Base-by-base conservation (phyloP, 1,284 basidiomycete species). In the Cryptococcus sp. region DNA sequence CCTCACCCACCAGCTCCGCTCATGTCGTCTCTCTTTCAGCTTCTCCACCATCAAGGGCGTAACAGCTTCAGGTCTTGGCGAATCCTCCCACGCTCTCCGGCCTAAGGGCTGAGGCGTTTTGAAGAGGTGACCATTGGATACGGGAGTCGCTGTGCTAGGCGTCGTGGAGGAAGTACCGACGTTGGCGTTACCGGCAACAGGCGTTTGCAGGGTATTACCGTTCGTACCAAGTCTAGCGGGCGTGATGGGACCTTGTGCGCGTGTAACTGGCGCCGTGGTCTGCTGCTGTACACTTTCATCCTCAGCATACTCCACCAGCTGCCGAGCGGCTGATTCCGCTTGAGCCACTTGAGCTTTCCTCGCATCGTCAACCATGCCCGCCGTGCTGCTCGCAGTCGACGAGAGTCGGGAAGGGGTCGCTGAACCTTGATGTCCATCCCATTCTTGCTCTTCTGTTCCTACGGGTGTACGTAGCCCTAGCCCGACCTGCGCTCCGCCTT, bases 281-380 rank as follows among this genome's bases (percentile, higher is more conserved):
- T 23, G 30, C 30, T 35, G 30, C 25, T 16, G 20, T 17, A 46
- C 25, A 19, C 52, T 27, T 23, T 62, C 61, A 41, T 69, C 62
- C n/a, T 71, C 66, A 5, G 52, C 54, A 51, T 68, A 69, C 39
- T 75, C 70, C 49, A 92, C 75, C 42, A 93, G 78, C 57, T 88
- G 83, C 71, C 90, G 86, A 1, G 90, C 92, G 7, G 91, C 89
- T 69, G 89, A 91, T 70, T 92, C 87, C 0, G 91, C 92, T 71
- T 93, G 91, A 63, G 89, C 89, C 3, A 91, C 91, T 59, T 90
- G 85, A 1, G 89, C 90, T 47, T 86, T 84, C 64, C 92, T 78
- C 35, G 88, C 89, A 71, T 93, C 91, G 69, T 93, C 91, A 8
- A 63, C 55, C 5, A 61, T 50, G 4, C 54, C 56, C 5, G 19